Percentiles rank a stretch among this genome's conserved stretches.
Evolutionary conservation across 768 basidiomycete genomes (phyloP).

Genomic region (Chalciporus sphaerocephalus): DNA sequence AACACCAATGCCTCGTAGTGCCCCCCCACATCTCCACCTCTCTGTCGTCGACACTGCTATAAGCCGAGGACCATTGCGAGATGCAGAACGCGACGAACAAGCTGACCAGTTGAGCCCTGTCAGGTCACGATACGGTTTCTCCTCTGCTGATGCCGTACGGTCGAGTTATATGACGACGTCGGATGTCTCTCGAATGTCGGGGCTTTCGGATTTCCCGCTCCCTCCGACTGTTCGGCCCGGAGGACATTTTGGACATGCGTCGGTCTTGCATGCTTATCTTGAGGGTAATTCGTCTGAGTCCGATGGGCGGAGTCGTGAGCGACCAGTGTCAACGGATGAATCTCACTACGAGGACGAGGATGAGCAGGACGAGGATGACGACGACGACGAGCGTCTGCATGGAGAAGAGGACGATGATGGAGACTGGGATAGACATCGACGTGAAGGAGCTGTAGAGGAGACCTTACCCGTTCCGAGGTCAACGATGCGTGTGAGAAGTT

Average conservation of each 20-base stretch:
- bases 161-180: conserved; percentile 65
- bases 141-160: conserved; percentile 34
- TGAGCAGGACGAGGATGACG: not conserved
- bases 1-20: conserved; percentile 7
- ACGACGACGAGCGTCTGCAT: not conserved
- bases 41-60: conserved; percentile 14
- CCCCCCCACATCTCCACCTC: conserved; percentile 24
- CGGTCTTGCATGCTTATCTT: conserved; percentile 44
- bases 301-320: not conserved
- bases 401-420: not conserved
- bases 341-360: not conserved
- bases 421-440: not conserved
- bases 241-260: conserved; percentile 32
- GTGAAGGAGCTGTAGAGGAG: conserved; percentile 12
- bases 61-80: not conserved
- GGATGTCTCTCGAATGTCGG: conserved; percentile 58
- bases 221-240: conserved; percentile 42
- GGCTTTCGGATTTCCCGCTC: conserved; percentile 66
- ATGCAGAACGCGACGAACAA: conserved; percentile 1
- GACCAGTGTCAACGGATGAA: not conserved
- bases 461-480: conserved; percentile 13
- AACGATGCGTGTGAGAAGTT: conserved; percentile 4
- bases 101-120: conserved; percentile 10
- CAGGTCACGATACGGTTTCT: conserved; percentile 19
- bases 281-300: conserved; percentile 20